These are phyloP conservation scores for Xylaria sp. DNA, from an alignment of 2,329 filamentous ascomycete genomes.

Conservation along the genomic window DNA sequence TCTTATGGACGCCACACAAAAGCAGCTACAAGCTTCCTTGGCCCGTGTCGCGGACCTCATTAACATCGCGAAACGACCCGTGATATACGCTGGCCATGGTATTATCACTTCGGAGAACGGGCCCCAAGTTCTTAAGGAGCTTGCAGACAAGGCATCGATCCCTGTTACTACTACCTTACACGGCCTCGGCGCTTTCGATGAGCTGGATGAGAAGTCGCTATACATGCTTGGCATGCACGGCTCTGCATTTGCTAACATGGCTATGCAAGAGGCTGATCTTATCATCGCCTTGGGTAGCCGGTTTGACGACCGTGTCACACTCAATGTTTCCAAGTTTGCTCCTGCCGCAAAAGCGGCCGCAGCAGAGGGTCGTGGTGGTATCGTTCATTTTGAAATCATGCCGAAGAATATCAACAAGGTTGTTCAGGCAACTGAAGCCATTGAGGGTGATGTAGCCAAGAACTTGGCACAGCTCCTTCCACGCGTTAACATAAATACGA, in stretches of 20 bases:
- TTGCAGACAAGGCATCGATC: slow-evolving; percentile 22
- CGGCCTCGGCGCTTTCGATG: slow-evolving; percentile 91
- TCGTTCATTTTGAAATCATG: slow-evolving; percentile 99
- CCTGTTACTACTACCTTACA: slow-evolving; percentile 73
- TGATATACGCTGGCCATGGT: slow-evolving; percentile 28
- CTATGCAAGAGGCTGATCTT: slow-evolving; percentile 95
- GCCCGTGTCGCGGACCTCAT: slow-evolving; percentile 16
- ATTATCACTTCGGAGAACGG: slow-evolving; percentile 19
- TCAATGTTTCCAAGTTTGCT: slow-evolving; percentile 84
- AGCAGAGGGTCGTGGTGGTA: slow-evolving; percentile 86
- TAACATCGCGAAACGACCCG: slow-evolving; percentile 22
- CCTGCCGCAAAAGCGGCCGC: slow-evolving; percentile 90
- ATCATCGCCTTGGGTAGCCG: slow-evolving; percentile 93
- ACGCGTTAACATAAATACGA: slow-evolving; percentile 50
- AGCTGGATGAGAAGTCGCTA: slow-evolving; percentile 91
- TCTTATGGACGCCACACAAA: slow-evolving; percentile 72
- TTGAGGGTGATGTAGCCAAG: slow-evolving; percentile 73
- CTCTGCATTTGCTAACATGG: slow-evolving; percentile 96
- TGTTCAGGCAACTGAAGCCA: slow-evolving; percentile 92
- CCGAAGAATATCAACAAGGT: slow-evolving; percentile 99
- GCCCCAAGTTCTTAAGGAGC: slow-evolving; percentile 22
- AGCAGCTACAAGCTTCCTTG: slow-evolving; percentile 19
- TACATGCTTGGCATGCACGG: slow-evolving; percentile 99
- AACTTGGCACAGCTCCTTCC: slow-evolving; percentile 25
- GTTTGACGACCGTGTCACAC: slow-evolving; percentile 95